These are phyloP conservation scores for Medicago ruthenica DNA, from an alignment of 306 rosid species.

Conservation along the genomic window DNA sequence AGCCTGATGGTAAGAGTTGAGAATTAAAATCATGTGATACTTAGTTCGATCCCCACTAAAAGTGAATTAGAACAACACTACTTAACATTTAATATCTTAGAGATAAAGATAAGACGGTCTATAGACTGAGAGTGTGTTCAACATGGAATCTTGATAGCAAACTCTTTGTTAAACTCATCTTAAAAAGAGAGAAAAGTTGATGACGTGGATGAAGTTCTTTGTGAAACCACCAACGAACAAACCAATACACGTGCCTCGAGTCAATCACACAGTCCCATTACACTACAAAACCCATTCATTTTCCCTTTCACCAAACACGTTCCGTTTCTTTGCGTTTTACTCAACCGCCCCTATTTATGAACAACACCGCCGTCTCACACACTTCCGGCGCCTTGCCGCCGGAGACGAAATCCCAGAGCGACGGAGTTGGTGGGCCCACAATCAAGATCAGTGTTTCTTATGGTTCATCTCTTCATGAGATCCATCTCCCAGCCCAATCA, in stretches of 20 bases:
- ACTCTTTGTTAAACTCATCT: no score
- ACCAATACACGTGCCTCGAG: neutral
- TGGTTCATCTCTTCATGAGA: constrained; percentile 48
- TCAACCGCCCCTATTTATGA: constrained; percentile 29
- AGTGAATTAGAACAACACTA: no score
- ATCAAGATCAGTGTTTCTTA: constrained; percentile 50
- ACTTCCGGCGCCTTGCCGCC: constrained; percentile 9
- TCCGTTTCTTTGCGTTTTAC: constrained; percentile 23
- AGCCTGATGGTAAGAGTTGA: no score
- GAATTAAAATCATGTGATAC: no score
- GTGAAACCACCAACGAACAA: no score
- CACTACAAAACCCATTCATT: neutral
- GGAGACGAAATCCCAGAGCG: constrained; percentile 12
- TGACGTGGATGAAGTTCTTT: neutral
- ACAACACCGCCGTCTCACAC: constrained; percentile 7
- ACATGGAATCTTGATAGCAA: no score
- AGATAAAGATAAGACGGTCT: no score
- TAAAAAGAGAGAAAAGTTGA: no score
- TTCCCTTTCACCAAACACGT: constrained; percentile 4
- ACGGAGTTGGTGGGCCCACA: constrained; percentile 34
- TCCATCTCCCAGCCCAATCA: constrained; percentile 54
- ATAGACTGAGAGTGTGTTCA: no score
- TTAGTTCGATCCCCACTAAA: no score
- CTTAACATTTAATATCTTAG: no score
- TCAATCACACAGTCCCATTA: constrained; percentile 27